Conservation (phyloP, 805 yeast genomes). For the Cyberlindnera amylophila region DNA sequence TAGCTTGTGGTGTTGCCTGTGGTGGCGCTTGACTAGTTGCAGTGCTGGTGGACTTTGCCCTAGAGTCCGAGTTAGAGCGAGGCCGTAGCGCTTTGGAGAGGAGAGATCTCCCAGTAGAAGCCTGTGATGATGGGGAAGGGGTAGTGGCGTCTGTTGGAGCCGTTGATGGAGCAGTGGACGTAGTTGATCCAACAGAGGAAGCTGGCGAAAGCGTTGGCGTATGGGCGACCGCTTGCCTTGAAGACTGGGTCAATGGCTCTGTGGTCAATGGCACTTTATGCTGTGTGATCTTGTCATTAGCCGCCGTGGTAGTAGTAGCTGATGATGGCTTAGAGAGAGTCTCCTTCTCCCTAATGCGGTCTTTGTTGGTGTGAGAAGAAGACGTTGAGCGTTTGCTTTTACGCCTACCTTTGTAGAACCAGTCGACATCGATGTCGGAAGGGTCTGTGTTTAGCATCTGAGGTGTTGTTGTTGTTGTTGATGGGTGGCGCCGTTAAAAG, state of each 20-base stretch:
- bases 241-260: constrained; percentile 1
- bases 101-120: constrained; percentile 14
- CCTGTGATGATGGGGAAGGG: neutral
- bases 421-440: constrained; percentile 61
- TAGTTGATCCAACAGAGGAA: constrained; percentile 14
- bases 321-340: too few relatives aligned
- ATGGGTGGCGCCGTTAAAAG: too few relatives aligned
- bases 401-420: constrained; percentile 80
- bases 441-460: constrained; percentile 13
- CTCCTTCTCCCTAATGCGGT: constrained; percentile 11
- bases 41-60: constrained; percentile 2
- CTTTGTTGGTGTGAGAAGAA: constrained; percentile 15
- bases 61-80: constrained; percentile 25
- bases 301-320: neutral
- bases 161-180: constrained; percentile 14
- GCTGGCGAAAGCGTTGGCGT: constrained; percentile 10
- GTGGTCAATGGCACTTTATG: neutral
- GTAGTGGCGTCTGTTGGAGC: constrained; percentile 15
- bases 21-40: constrained; percentile 3
- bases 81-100: constrained; percentile 26
- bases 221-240: neutral
- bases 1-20: neutral
- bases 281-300: too few relatives aligned
- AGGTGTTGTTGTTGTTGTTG: neutral
- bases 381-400: constrained; percentile 32